Conservation (phyloP, 495 filamentous ascomycete genomes). For the Achaetomiella virescens region DNA sequence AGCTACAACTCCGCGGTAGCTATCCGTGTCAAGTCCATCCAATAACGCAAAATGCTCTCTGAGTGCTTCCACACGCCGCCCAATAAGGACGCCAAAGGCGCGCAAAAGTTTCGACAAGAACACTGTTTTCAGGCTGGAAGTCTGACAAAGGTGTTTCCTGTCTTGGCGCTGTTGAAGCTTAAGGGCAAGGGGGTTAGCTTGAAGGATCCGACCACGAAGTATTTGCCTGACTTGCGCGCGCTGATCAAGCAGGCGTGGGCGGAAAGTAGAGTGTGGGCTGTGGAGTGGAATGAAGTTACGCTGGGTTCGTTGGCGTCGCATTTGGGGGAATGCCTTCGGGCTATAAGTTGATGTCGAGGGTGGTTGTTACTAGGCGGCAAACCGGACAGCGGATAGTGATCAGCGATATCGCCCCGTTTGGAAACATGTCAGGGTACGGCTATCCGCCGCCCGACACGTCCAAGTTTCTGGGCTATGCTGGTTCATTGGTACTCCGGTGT, state of each 20-base stretch:
- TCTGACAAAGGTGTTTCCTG: constrained; percentile 47
- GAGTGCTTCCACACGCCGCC: constrained; percentile 32
- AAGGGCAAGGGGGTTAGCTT: constrained; percentile 26
- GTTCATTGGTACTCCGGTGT: constrained; percentile 24
- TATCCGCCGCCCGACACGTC: constrained; percentile 24
- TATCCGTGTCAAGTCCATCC: constrained; percentile 33
- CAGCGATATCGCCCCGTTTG: constrained; percentile 24
- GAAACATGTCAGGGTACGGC: constrained; percentile 26
- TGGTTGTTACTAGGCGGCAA: too few relatives aligned
- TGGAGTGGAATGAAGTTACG: constrained; percentile 36
- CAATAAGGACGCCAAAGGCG: constrained; percentile 22
- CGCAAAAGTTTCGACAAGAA: constrained; percentile 35
- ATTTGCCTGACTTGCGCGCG: constrained; percentile 36
- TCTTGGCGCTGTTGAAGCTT: constrained; percentile 38
- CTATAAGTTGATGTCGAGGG: constrained; percentile 16
- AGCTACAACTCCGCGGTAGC: constrained; percentile 28
- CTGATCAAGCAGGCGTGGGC: constrained; percentile 23
- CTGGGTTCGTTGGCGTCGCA: constrained; percentile 35
- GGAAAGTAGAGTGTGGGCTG: constrained; percentile 23
- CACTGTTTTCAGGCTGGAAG: constrained; percentile 49
- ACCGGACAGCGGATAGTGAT: constrained; percentile 17
- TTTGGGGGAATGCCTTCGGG: constrained; percentile 31
- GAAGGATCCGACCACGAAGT: constrained; percentile 43
- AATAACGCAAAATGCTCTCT: constrained; percentile 27
- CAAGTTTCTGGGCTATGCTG: constrained; percentile 28